Evolutionary conservation across 805 yeast species (phyloP).

Genomic region (Candida broadrunensis): DNA sequence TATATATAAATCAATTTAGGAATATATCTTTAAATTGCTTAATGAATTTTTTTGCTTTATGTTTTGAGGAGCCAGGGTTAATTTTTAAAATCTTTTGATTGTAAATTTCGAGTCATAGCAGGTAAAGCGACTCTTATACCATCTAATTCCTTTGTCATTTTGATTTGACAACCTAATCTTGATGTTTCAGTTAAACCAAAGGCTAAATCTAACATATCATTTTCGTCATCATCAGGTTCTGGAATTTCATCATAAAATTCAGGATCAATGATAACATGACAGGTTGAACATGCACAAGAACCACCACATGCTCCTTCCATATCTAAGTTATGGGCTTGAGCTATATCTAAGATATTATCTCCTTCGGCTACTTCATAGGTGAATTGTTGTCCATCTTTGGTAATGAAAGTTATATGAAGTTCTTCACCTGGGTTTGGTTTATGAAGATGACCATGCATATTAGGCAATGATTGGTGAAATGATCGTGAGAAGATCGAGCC

Average conservation of each 20-base stretch:
- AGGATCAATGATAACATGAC: slow-evolving; percentile 96
- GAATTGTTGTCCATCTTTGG: slow-evolving; percentile 85
- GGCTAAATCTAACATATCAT: slow-evolving; percentile 97
- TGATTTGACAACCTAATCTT: slow-evolving; percentile 90
- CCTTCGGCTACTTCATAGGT: slow-evolving; percentile 88
- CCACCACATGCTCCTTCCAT: slow-evolving; percentile 99
- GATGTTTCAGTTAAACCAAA: slow-evolving; percentile 97
- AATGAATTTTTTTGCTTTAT: no score
- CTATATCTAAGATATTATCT: slow-evolving; percentile 87
- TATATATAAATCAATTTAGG: neutral
- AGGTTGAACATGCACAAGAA: slow-evolving; percentile 97
- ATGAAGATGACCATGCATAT: slow-evolving; percentile 78
- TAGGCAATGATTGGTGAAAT: slow-evolving; percentile 5
- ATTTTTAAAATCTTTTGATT: slow-evolving; percentile 66
- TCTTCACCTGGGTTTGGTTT: slow-evolving; percentile 95
- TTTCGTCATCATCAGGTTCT: slow-evolving; percentile 96
- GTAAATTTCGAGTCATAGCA: slow-evolving; percentile 94
- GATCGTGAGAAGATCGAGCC: slow-evolving; percentile 4
- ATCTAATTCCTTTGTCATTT: slow-evolving; percentile 85
- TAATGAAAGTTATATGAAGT: slow-evolving; percentile 72
- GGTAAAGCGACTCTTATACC: slow-evolving; percentile 95
- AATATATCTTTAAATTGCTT: no score
- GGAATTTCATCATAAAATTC: slow-evolving; percentile 87
- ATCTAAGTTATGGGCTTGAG: slow-evolving; percentile 88
- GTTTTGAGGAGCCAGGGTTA: no score